Percentiles rank a stretch among this genome's conserved stretches.
These are phyloP conservation scores for Theileria sp. DNA, from an alignment of 169 alveolate genomes.

Conservation along the genomic window DNA sequence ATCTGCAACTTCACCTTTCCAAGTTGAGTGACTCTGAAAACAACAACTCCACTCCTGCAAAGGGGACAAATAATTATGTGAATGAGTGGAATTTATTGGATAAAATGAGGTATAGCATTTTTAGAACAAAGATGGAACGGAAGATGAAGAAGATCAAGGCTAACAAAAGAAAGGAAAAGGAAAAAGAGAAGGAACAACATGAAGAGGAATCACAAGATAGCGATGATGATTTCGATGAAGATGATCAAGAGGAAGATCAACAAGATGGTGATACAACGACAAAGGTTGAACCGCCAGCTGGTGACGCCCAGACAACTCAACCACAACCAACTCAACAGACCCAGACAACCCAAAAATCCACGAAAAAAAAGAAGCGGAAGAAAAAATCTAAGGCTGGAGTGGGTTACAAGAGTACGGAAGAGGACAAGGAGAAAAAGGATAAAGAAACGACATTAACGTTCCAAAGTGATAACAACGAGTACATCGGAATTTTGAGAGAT, in stretches of 20 bases:
- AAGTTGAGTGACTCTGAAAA: not conserved
- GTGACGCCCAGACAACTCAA: not conserved
- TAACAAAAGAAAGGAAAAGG: not conserved
- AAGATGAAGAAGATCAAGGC: slow-evolving; percentile 7
- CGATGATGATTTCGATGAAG: slow-evolving; percentile 35
- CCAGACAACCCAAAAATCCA: not conserved
- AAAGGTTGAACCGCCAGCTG: not conserved
- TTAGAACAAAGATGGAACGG: not conserved
- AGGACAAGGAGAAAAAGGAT: slow-evolving; percentile 3
- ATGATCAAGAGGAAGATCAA: slow-evolving; percentile 13
- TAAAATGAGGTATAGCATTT: slow-evolving; percentile 8
- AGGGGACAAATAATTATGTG: not conserved
- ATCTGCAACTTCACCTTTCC: not conserved
- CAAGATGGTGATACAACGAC: slow-evolving; percentile 17
- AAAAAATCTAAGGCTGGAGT: slow-evolving; percentile 23
- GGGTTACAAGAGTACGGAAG: not conserved
- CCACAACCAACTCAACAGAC: not conserved
- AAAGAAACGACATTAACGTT: slow-evolving; percentile 27
- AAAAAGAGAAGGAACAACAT: not conserved
- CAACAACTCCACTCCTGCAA: not conserved
- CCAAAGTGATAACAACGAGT: slow-evolving; percentile 31
- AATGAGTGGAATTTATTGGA: slow-evolving; percentile 1
- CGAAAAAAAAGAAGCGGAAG: slow-evolving; percentile 26
- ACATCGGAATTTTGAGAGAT: slow-evolving; percentile 37
- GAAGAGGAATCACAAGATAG: not conserved